Percentiles rank a stretch among this genome's conserved stretches.
Conservation (phyloP, 169 alveolate genomes). For the Ichthyophthirius multifiliis region DNA sequence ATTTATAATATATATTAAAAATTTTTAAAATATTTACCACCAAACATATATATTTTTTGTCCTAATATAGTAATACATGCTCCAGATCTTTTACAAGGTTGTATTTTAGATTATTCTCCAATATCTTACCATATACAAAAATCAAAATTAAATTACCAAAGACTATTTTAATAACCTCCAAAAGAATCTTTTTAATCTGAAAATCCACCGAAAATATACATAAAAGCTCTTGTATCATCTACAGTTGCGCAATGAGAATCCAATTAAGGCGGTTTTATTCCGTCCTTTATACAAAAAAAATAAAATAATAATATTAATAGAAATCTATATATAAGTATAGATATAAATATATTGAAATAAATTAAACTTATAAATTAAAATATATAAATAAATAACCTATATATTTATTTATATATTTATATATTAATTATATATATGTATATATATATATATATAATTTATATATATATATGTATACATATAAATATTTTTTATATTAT, state of each 20-base stretch:
- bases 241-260: background rate
- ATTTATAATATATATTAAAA: background rate
- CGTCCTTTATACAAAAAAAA: background rate
- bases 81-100: background rate
- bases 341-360: too few relatives aligned
- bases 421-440: too few relatives aligned
- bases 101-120: background rate
- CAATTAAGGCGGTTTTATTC: background rate
- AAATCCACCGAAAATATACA: conserved; percentile 18
- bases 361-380: too few relatives aligned
- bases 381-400: too few relatives aligned
- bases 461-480: too few relatives aligned
- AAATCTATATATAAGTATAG: too few relatives aligned
- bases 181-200: background rate
- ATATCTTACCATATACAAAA: background rate
- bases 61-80: background rate
- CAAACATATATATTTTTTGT: background rate
- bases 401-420: too few relatives aligned
- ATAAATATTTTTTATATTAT: too few relatives aligned
- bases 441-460: too few relatives aligned
- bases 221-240: background rate
- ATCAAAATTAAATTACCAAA: background rate
- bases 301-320: too few relatives aligned
- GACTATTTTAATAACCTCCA: conserved; percentile 1
- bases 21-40: background rate